phyloP scores from a whole-genome alignment of 306 rosid genomes.

The Corylus heterophylla region DNA sequence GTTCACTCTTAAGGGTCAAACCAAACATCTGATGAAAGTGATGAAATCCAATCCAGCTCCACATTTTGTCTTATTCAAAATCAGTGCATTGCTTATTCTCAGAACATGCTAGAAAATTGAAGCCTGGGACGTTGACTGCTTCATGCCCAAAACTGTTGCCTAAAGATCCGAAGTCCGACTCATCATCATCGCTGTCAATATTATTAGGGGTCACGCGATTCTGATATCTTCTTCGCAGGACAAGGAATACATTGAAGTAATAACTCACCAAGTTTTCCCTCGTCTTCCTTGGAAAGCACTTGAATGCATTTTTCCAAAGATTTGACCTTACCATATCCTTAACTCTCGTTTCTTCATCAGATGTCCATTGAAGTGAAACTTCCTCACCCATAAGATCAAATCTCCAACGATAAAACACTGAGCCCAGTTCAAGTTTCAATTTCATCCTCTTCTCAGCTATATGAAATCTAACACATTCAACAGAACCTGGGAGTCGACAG shows the following conservation, averaged over 20 bases:
- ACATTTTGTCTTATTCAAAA: conserved; percentile 37
- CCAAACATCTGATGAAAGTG: conserved; percentile 18
- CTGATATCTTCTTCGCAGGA: conserved; percentile 77
- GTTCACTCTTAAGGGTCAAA: conserved; percentile 25
- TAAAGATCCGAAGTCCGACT: conserved; percentile 60
- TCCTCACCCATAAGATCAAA: conserved; percentile 86
- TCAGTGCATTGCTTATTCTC: conserved; percentile 56
- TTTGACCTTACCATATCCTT: conserved; percentile 50
- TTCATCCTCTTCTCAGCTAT: conserved; percentile 76
- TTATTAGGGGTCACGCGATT: conserved; percentile 65
- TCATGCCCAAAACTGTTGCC: conserved; percentile 58
- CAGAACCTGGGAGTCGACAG: conserved; percentile 63
- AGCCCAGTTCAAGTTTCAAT: conserved; percentile 69
- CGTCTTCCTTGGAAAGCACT: conserved; percentile 55
- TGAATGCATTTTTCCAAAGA: conserved; percentile 40
- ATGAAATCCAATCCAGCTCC: conserved; percentile 15
- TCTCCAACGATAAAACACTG: conserved; percentile 64
- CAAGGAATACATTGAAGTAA: conserved; percentile 76
- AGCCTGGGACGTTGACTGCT: conserved; percentile 36
- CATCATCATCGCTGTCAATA: conserved; percentile 85
- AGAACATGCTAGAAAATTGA: conserved; percentile 40
- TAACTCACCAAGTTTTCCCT: conserved; percentile 65
- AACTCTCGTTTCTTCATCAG: conserved; percentile 65
- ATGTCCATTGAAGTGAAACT: conserved; percentile 79
- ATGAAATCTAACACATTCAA: conserved; percentile 79